Evolutionary conservation across 306 rosid genomes (phyloP), one percentile per base, ranked within the genome.

Genomic region (Rosa chinensis): DNA sequence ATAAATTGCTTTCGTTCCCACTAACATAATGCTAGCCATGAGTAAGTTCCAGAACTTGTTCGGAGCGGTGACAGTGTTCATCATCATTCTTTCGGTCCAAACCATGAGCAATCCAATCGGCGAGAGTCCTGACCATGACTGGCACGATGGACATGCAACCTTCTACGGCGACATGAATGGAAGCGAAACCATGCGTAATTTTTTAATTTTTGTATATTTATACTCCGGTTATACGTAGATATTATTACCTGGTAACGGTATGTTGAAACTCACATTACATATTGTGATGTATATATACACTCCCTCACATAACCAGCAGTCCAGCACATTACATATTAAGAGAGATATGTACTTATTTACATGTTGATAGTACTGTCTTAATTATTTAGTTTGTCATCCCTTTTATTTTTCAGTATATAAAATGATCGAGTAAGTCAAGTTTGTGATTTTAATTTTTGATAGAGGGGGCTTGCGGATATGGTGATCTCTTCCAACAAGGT

Each of bases 391-490:
- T 32, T 32, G 37, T 2, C 37, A 32, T 32, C 37, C 3, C 37
- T 32, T 32, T 53, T 53, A 16, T 53, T 17, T 53, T 53, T 18
- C 13, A 8, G 5, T 56, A 56, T 11, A 56, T 59, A 59, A 59
- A 59, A 59, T 21, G 16, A 56, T 58, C 8, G 23, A 58, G 55
- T 12, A 49, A 13, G 52, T 47, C 17, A 58, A 23, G 0, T 59
- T 21, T 59, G 37, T 25, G 66, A 23, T 23, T 23, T 61, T 3
- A 3, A 23, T 1, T 61, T 10, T 23, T 10, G 39, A 49, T 42
- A 91, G 94, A 89, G 53, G 94, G 97, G 2, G 93, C 97, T 20
- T 92, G 94, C 85, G 97, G 97, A 1, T 92, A 92, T 77, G 94
- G 90, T 39, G 79, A 89, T 70, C 84, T 87, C 7, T 40, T 80